These are phyloP conservation scores for Wickerhamomyces sp. DNA, from an alignment of 1,139 yeast species.

Conservation along the genomic window DNA sequence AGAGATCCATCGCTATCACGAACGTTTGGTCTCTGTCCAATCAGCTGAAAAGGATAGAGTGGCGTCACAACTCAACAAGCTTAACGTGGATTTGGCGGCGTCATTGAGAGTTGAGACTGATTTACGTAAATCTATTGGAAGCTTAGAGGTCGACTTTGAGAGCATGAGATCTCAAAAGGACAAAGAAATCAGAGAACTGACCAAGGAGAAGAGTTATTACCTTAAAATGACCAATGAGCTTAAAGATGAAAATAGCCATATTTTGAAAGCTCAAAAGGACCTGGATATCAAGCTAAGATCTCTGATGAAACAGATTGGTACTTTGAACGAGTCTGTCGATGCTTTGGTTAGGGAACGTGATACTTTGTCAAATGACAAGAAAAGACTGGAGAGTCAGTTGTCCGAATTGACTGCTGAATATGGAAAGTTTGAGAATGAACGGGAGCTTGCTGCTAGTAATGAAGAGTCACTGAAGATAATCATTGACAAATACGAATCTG, in stretches of 20 bases:
- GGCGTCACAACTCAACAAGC: conserved; percentile 51
- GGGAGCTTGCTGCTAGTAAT: conserved; percentile 33
- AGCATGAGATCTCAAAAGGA: conserved; percentile 48
- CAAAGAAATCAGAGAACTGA: conserved; percentile 44
- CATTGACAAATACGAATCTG: conserved; percentile 22
- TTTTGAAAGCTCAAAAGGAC: conserved; percentile 39
- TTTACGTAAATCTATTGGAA: conserved; percentile 59
- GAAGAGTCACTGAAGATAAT: conserved; percentile 27
- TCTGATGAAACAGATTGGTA: conserved; percentile 45
- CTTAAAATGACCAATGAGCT: conserved; percentile 40
- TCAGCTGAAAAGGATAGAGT: conserved; percentile 37
- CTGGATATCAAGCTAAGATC: conserved; percentile 38
- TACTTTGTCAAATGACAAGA: conserved; percentile 42
- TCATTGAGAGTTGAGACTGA: conserved; percentile 60
- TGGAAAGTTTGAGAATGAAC: conserved; percentile 40
- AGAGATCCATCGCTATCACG: conserved; percentile 50
- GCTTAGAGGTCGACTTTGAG: conserved; percentile 57
- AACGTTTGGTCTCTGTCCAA: conserved; percentile 35
- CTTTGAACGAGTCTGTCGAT: conserved; percentile 47
- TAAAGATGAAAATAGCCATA: conserved; percentile 41
- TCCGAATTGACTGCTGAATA: conserved; percentile 39
- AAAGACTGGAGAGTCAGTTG: conserved; percentile 42
- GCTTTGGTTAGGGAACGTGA: conserved; percentile 49
- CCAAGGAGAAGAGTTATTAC: conserved; percentile 48
- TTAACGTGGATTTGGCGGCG: conserved; percentile 53